Conservation (phyloP, 2,329 filamentous ascomycete genomes). For the Cladosporium oxysporum region DNA sequence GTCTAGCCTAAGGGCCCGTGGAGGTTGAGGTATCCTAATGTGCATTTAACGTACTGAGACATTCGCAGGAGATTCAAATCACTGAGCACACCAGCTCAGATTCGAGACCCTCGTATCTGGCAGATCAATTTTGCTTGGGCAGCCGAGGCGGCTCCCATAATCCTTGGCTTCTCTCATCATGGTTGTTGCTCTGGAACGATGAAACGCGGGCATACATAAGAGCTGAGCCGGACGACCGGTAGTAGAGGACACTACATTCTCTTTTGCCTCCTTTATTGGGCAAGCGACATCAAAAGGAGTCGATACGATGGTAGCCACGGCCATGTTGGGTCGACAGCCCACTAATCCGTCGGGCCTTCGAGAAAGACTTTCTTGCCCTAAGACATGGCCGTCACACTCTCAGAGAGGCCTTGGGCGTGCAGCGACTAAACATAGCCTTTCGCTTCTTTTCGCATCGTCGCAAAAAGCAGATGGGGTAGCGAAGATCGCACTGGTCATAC, state of each 20-base stretch:
- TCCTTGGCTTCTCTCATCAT: neutral
- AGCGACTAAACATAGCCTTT: neutral
- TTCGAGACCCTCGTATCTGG: neutral
- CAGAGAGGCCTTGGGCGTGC: neutral
- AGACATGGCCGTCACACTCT: neutral
- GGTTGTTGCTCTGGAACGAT: neutral
- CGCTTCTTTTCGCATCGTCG: neutral
- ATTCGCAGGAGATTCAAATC: neutral
- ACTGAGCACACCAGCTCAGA: neutral
- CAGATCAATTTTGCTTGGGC: neutral
- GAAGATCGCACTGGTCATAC: neutral
- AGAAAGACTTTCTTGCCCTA: slow-evolving; percentile 1
- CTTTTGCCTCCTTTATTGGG: neutral
- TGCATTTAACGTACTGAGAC: neutral
- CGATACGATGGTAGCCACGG: neutral
- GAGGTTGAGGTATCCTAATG: neutral
- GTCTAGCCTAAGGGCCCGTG: neutral
- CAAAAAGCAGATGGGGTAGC: neutral
- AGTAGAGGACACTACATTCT: neutral
- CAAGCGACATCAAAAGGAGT: neutral
- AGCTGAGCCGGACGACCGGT: neutral
- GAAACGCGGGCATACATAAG: neutral
- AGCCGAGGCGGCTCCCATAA: neutral
- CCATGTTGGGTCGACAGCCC: slow-evolving; percentile 1
- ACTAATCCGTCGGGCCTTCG: slow-evolving; percentile 4